Evolutionary conservation across 352 stramenopile genomes (phyloP), one percentile per base, ranked within the genome.

Genomic region (Thraustotheca clavata): DNA sequence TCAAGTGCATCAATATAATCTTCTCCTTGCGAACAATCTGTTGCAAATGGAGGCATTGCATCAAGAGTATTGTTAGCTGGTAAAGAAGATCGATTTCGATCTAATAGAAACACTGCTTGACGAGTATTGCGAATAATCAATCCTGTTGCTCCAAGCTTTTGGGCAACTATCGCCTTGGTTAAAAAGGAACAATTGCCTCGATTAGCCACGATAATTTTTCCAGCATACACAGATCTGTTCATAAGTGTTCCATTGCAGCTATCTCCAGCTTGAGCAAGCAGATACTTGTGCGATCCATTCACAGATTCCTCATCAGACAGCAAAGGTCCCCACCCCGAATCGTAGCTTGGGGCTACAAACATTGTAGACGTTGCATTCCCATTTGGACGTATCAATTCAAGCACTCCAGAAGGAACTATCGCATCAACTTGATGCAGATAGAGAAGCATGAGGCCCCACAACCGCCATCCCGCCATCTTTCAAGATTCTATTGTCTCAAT

Each of bases 151-250:
- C 82, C 82, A 0, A 79, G 74, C 2, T 69, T 67, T 55, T 88
- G 78, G 11, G 80, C 82, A 49, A 68, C 31, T 12, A 73, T 50
- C 18, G 82, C 78, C 66, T 91, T 91, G 3, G 74, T 32, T 22
- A 88, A 61, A 60, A 89, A 91, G 24, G 80, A 88, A 65, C 82
- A 91, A 57, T 88, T 88, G 60, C 82, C 82, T 11, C 82, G 80
- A 48, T 91, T 75, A 31, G 75, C 77, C 12, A 91, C 62, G n/a
- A 87, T 39, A 36, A 68, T 12, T 33, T 61, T 49, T 16, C 26
- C 36, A n/a, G 24, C 8, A 20, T 36, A 47, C 4, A 20, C 16
- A 3, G 33, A 18, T 9, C 14, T 8, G 4, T 16, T 22, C 9
- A 60, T 49, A n/a, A n/a, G n/a, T n/a, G n/a, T n/a, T 8, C 31